Base-by-base conservation (phyloP, 495 filamentous ascomycete genomes). In the Aspergillus olivimuriae region DNA sequence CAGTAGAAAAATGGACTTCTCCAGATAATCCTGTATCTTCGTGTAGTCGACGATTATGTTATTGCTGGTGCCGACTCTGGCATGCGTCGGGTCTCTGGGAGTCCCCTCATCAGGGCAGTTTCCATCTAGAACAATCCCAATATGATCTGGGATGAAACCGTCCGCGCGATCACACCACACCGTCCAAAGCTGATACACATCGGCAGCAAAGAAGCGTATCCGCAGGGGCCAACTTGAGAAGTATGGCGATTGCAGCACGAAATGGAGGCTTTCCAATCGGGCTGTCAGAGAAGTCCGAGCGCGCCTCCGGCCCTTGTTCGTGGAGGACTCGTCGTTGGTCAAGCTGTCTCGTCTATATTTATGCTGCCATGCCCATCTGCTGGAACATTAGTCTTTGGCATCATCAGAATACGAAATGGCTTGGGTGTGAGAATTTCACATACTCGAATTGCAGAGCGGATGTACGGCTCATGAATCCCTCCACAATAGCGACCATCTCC, bases 391-490 rank as follows among this genome's bases (percentile, higher is more conserved):
- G 5, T 2, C 21, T 17, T 17, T 33, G 28, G 17, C n/a, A 26
- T 28, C 23, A 12, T 19, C n/a, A 12, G n/a, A 43, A 39, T 6
- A 48, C 10, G 14, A 43, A 16, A 39, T 31, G 26, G 17, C 10
- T 12, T 0, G 28, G 20, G 16, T 24, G 4, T 36, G 16, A 33
- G 39, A 14, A 14, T 8, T 32, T 28, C 8, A 51, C 85, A 50
- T 75, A 95, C 87, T 98, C 92, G 53, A 98, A 98, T 56, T 97
- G 92, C 47, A 98, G 63, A 3, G 94, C 92, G 2, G 87, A 88
- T 15, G 87, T 78, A 50, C 82, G 80, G 41, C 83, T 89, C 11
- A 86, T 87, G 51, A 98, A 98, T 0, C 94, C 92, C 2, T 84
- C 82, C 1, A 97, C 87, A 4, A 96, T 73, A 22, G 80, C 80